phyloP scores from a whole-genome alignment of 495 filamentous ascomycete genomes.

The Aspergillus sparsus region DNA sequence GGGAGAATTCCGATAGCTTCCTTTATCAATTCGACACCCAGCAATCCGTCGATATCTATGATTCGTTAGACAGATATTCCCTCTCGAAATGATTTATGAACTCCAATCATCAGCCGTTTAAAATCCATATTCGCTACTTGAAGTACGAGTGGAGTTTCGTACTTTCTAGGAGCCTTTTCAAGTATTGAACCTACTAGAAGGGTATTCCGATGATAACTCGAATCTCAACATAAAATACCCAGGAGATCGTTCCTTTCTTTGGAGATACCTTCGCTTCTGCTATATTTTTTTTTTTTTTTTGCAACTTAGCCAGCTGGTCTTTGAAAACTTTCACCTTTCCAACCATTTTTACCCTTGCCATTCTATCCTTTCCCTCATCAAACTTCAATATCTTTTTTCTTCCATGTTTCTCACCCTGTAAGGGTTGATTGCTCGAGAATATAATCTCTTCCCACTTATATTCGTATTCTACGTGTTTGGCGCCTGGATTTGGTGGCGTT shows the following conservation, averaged over 20 bases:
- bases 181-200: not conserved
- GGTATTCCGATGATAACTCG: not conserved
- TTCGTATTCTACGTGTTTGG: slow-evolving; percentile 17
- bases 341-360: not conserved
- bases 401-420: not conserved
- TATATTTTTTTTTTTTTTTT: not conserved
- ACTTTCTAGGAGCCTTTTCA: not conserved
- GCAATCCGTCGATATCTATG: not conserved
- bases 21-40: not conserved
- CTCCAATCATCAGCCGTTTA: slow-evolving; percentile 13
- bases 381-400: slow-evolving; percentile 2
- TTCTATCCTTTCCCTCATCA: slow-evolving; percentile 1
- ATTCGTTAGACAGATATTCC: not conserved
- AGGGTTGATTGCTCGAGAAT: not conserved
- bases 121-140: slow-evolving; percentile 23
- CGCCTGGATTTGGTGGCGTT: slow-evolving; percentile 19
- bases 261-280: not conserved
- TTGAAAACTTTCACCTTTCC: not conserved
- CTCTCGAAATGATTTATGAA: slow-evolving; percentile 21
- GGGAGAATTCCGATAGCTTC: slow-evolving; percentile 35
- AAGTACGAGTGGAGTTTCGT: not conserved
- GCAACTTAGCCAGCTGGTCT: not conserved
- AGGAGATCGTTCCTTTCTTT: not conserved
- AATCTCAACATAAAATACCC: not conserved
- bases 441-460: slow-evolving; percentile 3